Percentiles rank a stretch among this genome's conserved stretches.
These are phyloP conservation scores for Infundibulicybe gibba DNA, from an alignment of 768 basidiomycete genomes.

Conservation along the genomic window DNA sequence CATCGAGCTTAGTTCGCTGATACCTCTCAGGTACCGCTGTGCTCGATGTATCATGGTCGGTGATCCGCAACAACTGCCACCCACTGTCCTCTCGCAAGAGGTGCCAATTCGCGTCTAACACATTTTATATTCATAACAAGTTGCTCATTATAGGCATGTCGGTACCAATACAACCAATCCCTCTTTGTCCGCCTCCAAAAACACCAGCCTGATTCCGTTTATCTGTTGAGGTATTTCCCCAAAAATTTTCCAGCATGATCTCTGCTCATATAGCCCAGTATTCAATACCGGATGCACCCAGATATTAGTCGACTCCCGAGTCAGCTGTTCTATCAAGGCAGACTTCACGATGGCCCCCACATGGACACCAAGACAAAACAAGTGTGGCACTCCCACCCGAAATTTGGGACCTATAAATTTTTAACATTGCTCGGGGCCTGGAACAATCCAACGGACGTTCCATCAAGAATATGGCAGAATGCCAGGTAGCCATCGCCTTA, in stretches of 20 bases:
- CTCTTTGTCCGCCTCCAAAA: slow-evolving; percentile 90
- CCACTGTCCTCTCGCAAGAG: slow-evolving; percentile 61
- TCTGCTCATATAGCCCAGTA: slow-evolving; percentile 44
- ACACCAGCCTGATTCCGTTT: slow-evolving; percentile 76
- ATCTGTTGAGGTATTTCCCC: slow-evolving; percentile 73
- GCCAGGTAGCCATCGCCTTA: slow-evolving; percentile 69
- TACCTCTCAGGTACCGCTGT: slow-evolving; percentile 88
- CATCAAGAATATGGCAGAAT: slow-evolving; percentile 73
- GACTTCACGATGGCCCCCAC: slow-evolving; percentile 79
- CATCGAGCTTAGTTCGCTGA: slow-evolving; percentile 91
- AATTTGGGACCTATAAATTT: slow-evolving; percentile 89
- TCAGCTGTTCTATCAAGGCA: slow-evolving; percentile 78
- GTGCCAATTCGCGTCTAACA: slow-evolving; percentile 16
- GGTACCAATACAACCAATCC: slow-evolving; percentile 81
- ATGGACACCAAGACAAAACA: slow-evolving; percentile 83
- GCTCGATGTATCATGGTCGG: slow-evolving; percentile 91
- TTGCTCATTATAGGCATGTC: slow-evolving; percentile 45
- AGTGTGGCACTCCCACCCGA: slow-evolving; percentile 78
- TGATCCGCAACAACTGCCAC: slow-evolving; percentile 94
- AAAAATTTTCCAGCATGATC: slow-evolving; percentile 1
- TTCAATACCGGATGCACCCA: slow-evolving; percentile 99
- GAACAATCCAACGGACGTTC: slow-evolving; percentile 72
- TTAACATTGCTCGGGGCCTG: slow-evolving; percentile 67
- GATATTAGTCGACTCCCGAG: slow-evolving; percentile 91
- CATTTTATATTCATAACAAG: slow-evolving; percentile 5